Evolutionary conservation across 1,284 basidiomycete genomes (phyloP).

Genomic region (Apiotrichum akiyoshidainum): DNA sequence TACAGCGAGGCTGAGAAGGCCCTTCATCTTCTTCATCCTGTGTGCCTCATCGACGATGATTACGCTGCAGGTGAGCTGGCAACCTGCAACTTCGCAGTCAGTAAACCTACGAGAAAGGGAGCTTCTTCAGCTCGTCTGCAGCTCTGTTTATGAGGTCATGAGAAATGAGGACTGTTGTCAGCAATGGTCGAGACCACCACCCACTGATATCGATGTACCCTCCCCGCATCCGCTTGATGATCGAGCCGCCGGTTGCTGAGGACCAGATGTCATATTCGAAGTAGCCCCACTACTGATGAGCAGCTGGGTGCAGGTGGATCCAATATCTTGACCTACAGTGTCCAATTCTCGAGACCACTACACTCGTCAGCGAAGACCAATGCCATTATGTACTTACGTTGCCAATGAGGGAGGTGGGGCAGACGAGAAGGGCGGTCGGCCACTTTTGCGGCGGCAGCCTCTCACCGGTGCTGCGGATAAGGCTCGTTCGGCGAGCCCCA

Average conservation of each 20-base stretch:
- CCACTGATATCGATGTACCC: constrained; percentile 46
- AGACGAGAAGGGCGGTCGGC: constrained; percentile 47
- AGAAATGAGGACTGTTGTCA: constrained; percentile 36
- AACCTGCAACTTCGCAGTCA: too few relatives aligned
- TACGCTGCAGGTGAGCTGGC: constrained; percentile 18
- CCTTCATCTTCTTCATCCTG: constrained; percentile 40
- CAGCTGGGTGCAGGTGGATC: too few relatives aligned
- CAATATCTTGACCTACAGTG: constrained; percentile 30
- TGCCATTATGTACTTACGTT: constrained; percentile 36
- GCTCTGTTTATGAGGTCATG: constrained; percentile 29
- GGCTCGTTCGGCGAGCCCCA: constrained; percentile 35
- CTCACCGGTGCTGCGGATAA: constrained; percentile 17
- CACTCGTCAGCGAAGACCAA: constrained; percentile 12
- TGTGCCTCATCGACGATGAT: constrained; percentile 50
- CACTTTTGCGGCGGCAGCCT: constrained; percentile 33
- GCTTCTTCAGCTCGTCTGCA: constrained; percentile 33
- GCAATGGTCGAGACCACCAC: constrained; percentile 5
- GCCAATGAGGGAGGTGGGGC: constrained; percentile 50
- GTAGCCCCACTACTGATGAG: constrained; percentile 39
- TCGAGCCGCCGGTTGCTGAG: constrained; percentile 5
- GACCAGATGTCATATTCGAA: constrained; percentile 42
- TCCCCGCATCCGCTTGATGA: constrained; percentile 20
- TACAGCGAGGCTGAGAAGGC: constrained; percentile 45
- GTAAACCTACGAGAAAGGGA: constrained; percentile 40
- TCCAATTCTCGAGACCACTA: constrained; percentile 54